Evolutionary conservation across 2,329 filamentous ascomycete genomes (phyloP), one percentile per base, ranked within the genome.

Genomic region (Aspergillus calidoustus): DNA sequence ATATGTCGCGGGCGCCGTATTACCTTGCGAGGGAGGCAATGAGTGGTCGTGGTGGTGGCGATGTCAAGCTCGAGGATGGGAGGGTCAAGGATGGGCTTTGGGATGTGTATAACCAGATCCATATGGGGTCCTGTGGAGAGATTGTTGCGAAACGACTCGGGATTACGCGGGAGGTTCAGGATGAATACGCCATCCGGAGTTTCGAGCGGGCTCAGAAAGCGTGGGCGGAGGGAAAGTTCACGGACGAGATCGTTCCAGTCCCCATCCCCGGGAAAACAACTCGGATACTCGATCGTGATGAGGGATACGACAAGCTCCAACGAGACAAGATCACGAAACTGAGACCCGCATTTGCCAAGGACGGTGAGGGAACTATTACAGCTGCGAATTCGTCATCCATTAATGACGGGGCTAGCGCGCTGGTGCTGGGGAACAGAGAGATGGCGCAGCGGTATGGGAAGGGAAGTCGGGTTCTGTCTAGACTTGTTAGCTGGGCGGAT

Each of bases 121-220:
- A 98, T 79, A 99, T 99, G 95, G 95, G 95, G 47, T 92, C 95
- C 70, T 99, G 95, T 75, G 93, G 93, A 17, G 95, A 99, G 81
- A 92, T 90, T 68, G 97, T 94, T 1, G 95, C 91, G 53, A 97
- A 96, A 83, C 94, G 93, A 70, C 86, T 92, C 77, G 81, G 85
- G 1, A 86, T 99, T 65, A 89, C 90, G 8, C 84, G 95, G 17
- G 88, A 97, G 77, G 88, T 91, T 76, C 95, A 99, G 80, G 95
- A 99, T 72, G 85, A 90, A 66, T 98, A 96, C 73, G 91, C 95
- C 15, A 92, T 97, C 63, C 85, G 87, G 76, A 94, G 91, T 5
- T 99, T 97, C 79, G 86, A 92, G 80, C 89, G 93, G 60, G 92
- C 94, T 7, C 93, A 97, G 77, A 88, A 89, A 66, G 94, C 94